Evolutionary conservation across 2,329 filamentous ascomycete species (phyloP).

Genomic region (Thermomyces lanuginosus): DNA sequence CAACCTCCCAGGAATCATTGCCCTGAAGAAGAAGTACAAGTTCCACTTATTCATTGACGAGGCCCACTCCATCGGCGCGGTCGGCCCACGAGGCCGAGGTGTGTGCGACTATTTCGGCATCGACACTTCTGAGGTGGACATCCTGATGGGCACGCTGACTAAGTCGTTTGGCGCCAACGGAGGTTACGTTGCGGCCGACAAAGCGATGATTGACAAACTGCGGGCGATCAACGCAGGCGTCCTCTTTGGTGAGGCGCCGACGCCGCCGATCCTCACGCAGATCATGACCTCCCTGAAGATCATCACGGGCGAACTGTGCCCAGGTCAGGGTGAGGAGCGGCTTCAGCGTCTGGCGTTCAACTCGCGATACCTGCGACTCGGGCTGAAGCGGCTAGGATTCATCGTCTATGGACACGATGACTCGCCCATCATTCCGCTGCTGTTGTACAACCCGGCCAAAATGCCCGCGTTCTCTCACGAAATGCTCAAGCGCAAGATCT

Average conservation of each 20-base stretch:
- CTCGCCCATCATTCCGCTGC: slow-evolving; percentile 85
- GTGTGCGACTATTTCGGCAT: slow-evolving; percentile 96
- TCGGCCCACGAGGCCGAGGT: slow-evolving; percentile 74
- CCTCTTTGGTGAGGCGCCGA: slow-evolving; percentile 71
- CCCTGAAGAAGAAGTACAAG: slow-evolving; percentile 88
- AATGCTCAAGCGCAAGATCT: slow-evolving; percentile 96
- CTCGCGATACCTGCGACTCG: slow-evolving; percentile 91
- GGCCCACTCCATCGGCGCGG: slow-evolving; percentile 85
- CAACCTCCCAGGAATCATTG: slow-evolving; percentile 78
- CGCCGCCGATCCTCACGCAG: slow-evolving; percentile 77
- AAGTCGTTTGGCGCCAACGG: slow-evolving; percentile 98
- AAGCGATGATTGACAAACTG: slow-evolving; percentile 83
- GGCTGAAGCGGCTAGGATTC: slow-evolving; percentile 88
- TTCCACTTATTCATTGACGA: slow-evolving; percentile 93
- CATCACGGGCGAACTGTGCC: slow-evolving; percentile 72
- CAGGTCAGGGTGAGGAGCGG: slow-evolving; percentile 87
- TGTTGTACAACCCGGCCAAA: slow-evolving; percentile 97
- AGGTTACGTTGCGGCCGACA: slow-evolving; percentile 82
- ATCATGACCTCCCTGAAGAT: slow-evolving; percentile 75
- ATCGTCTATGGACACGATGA: slow-evolving; percentile 97
- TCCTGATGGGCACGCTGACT: slow-evolving; percentile 94
- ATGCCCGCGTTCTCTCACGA: slow-evolving; percentile 97
- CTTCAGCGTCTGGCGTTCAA: slow-evolving; percentile 95
- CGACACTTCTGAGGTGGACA: slow-evolving; percentile 73
- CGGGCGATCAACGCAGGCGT: slow-evolving; percentile 71